Evolutionary conservation across 2,329 filamentous ascomycete genomes (phyloP).

Genomic region (Colletotrichum gloeosporioides): DNA sequence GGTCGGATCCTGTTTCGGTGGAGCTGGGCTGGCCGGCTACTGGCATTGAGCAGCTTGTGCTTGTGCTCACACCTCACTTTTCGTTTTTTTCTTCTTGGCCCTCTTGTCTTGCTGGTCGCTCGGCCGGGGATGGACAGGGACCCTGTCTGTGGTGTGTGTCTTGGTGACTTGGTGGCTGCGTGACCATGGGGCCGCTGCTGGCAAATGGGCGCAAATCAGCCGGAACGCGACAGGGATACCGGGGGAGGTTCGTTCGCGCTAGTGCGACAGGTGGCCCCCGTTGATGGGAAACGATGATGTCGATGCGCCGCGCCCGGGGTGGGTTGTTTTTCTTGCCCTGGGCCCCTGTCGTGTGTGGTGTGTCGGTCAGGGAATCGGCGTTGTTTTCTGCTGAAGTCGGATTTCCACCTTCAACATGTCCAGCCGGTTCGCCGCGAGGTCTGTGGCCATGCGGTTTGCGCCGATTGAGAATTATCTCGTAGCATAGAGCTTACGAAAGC

Average conservation of each 20-base stretch:
- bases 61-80: constrained; percentile 9
- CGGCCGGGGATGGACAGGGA: constrained; percentile 8
- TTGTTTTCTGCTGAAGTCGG: neutral
- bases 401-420: neutral
- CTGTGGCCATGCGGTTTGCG: neutral
- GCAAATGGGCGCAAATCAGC: constrained; percentile 24
- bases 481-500: neutral
- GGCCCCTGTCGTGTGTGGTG: neutral
- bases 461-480: neutral
- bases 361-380: neutral
- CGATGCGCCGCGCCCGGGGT: constrained; percentile 18
- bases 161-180: constrained; percentile 20
- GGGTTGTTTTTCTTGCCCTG: neutral
- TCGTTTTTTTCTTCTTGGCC: neutral
- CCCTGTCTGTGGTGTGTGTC: constrained; percentile 7
- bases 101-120: neutral
- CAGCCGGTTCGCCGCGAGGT: neutral
- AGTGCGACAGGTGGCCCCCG: constrained; percentile 22
- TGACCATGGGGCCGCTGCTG: constrained; percentile 19
- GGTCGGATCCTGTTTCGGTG: constrained; percentile 16
- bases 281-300: constrained; percentile 23
- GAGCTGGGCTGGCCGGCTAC: constrained; percentile 11
- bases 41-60: constrained; percentile 15
- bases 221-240: constrained; percentile 21
- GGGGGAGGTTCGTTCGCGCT: constrained; percentile 25